These are phyloP conservation scores for Allium sativum DNA, from an alignment of 106 monocot genomes.

Conservation along the genomic window DNA sequence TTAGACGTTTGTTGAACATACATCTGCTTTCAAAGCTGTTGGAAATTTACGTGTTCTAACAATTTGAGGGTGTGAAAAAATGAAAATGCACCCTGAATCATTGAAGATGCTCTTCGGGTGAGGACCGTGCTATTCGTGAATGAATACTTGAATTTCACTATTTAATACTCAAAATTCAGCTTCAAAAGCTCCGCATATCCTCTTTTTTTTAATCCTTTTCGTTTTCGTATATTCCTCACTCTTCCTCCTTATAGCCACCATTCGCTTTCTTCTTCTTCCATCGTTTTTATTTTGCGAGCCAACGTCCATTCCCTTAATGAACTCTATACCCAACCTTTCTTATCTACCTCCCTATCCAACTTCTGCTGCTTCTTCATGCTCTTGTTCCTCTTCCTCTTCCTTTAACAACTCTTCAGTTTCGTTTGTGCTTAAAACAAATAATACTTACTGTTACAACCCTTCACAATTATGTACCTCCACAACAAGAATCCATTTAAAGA, in stretches of 20 bases:
- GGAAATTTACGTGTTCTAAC: too few species aligned
- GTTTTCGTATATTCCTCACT: not conserved
- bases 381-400: slow-evolving; percentile 1
- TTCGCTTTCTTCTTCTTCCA: not conserved
- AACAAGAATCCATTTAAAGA: not conserved
- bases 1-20: too few species aligned
- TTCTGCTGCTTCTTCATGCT: not conserved
- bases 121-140: too few species aligned
- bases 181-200: not conserved
- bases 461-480: not conserved
- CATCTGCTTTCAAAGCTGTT: too few species aligned
- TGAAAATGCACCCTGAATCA: too few species aligned
- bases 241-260: not conserved
- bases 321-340: not conserved
- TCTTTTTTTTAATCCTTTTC: not conserved
- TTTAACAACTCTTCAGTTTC: not conserved
- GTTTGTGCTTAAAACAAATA: not conserved
- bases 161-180: too few species aligned
- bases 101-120: too few species aligned
- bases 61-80: too few species aligned
- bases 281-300: too few species aligned
- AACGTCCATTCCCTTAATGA: too few species aligned
- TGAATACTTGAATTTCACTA: too few species aligned
- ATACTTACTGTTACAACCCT: too few species aligned
- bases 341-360: slow-evolving; percentile 1